Evolutionary conservation across 768 basidiomycete species (phyloP).

Genomic region (Russula ochroleuca): DNA sequence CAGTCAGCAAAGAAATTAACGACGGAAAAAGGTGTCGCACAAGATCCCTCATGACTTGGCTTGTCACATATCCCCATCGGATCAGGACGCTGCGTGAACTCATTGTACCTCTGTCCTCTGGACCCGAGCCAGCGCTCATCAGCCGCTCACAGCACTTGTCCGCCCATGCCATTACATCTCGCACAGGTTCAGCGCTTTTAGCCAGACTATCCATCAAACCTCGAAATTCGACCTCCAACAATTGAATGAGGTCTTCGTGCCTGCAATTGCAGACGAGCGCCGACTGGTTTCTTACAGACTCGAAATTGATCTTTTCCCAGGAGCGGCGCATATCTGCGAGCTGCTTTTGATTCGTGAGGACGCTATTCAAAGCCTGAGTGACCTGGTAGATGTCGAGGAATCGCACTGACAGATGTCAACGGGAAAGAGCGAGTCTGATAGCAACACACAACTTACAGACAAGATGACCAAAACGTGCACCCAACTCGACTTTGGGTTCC

Average conservation of each 20-base stretch:
- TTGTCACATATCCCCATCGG: conserved; percentile 90
- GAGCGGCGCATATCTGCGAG: conserved; percentile 81
- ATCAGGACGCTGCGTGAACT: conserved; percentile 84
- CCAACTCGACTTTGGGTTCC: conserved; percentile 86
- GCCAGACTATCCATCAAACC: conserved; percentile 64
- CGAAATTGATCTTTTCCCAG: conserved; percentile 86
- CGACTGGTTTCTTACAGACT: conserved; percentile 89
- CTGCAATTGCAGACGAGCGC: conserved; percentile 90
- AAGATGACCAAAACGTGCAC: conserved; percentile 86
- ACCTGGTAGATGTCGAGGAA: conserved; percentile 92
- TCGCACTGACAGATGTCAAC: conserved; percentile 52
- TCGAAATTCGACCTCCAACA: conserved; percentile 82
- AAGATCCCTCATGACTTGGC: conserved; percentile 88
- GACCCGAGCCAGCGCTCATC: conserved; percentile 62
- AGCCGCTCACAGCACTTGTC: conserved; percentile 84
- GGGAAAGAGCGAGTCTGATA: conserved; percentile 13
- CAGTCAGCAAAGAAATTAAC: conserved; percentile 1
- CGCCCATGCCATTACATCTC: conserved; percentile 87
- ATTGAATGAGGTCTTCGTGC: conserved; percentile 81
- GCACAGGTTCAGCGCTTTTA: conserved; percentile 74
- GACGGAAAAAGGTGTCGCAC: conserved; percentile 41
- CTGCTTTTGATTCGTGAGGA: conserved; percentile 82
- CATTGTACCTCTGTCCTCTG: conserved; percentile 77
- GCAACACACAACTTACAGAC: conserved; percentile 56
- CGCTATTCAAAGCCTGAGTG: conserved; percentile 83